Percentiles rank a stretch among this genome's conserved stretches.
Evolutionary conservation across 2,329 filamentous ascomycete species (phyloP).

Genomic region (Coniochaeta hoffmannii): DNA sequence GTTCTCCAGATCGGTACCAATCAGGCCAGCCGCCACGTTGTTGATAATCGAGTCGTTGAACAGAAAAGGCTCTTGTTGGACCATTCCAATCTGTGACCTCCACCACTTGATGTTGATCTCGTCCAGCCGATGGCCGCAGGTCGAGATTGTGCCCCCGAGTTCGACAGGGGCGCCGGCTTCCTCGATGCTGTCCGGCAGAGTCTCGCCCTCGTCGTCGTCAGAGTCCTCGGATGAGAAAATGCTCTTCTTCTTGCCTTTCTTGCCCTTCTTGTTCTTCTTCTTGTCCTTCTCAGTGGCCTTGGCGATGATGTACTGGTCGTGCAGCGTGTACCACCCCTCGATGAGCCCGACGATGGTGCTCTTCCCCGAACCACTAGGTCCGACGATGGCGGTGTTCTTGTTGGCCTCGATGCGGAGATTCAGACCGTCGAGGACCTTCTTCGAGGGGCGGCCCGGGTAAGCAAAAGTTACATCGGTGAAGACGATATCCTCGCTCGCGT

Average conservation of each 20-base stretch:
- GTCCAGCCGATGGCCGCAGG: slow-evolving; percentile 45
- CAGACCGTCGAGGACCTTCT: slow-evolving; percentile 55
- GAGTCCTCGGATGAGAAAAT: too few relatives aligned
- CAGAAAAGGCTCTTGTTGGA: slow-evolving; percentile 33
- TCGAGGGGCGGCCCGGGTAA: slow-evolving; percentile 59
- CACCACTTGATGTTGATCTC: slow-evolving; percentile 57
- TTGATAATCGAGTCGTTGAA: slow-evolving; percentile 41
- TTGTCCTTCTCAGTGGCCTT: slow-evolving; percentile 41
- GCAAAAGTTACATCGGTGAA: slow-evolving; percentile 63
- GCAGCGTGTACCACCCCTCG: slow-evolving; percentile 63
- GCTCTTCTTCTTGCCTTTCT: slow-evolving; percentile 22
- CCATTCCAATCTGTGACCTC: slow-evolving; percentile 37
- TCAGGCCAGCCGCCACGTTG: slow-evolving; percentile 45
- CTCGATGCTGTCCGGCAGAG: slow-evolving; percentile 10
- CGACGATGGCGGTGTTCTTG: slow-evolving; percentile 67
- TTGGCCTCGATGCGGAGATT: slow-evolving; percentile 52
- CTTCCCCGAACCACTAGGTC: slow-evolving; percentile 66
- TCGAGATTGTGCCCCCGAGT: slow-evolving; percentile 44
- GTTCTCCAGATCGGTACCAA: slow-evolving; percentile 30
- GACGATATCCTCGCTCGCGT: slow-evolving; percentile 44
- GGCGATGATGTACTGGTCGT: slow-evolving; percentile 43
- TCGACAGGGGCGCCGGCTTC: slow-evolving; percentile 29
- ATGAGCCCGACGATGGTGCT: slow-evolving; percentile 66
- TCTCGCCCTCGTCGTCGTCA: slow-evolving; percentile 22
- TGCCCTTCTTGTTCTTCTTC: slow-evolving; percentile 31